These are phyloP conservation scores for Hypoxylon rickii DNA, from an alignment of 495 filamentous ascomycete species.

Conservation along the genomic window DNA sequence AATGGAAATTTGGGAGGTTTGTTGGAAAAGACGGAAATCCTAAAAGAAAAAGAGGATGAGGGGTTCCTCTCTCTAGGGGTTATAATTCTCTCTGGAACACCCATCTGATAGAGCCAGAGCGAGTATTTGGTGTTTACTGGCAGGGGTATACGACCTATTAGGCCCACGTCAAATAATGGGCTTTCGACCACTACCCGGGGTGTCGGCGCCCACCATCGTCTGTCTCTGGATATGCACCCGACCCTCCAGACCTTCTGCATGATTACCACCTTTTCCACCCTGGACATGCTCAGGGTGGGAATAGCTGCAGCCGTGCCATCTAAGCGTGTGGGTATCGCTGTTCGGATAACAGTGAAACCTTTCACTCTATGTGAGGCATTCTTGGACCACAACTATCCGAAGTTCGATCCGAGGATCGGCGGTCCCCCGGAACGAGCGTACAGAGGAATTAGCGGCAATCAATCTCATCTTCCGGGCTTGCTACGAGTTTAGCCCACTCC, in stretches of 20 bases:
- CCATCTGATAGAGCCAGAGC: conserved; percentile 15
- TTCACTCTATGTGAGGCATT: conserved; percentile 15
- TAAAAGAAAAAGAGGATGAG: conserved; percentile 11
- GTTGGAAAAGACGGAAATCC: conserved; percentile 9
- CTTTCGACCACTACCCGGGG: conserved; percentile 10
- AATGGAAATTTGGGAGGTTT: conserved; percentile 10
- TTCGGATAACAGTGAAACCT: conserved; percentile 22
- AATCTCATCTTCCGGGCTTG: conserved; percentile 17
- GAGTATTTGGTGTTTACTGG: conserved; percentile 13
- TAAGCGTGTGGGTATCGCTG: conserved; percentile 15
- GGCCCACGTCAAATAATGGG: conserved; percentile 11
- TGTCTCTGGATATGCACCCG: conserved; percentile 21
- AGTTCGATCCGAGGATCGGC: conserved; percentile 30
- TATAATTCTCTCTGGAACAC: conserved; percentile 22
- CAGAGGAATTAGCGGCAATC: conserved; percentile 6
- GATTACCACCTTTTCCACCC: conserved; percentile 10
- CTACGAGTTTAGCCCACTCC: conserved; percentile 13
- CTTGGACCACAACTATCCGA: conserved; percentile 22
- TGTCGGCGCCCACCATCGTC: conserved; percentile 19
- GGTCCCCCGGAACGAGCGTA: conserved; percentile 12
- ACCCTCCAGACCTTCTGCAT: conserved; percentile 27
- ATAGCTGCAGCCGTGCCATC: conserved; percentile 11
- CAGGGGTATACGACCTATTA: conserved; percentile 30
- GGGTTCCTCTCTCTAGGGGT: conserved; percentile 18
- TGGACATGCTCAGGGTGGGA: conserved; percentile 1